Base-by-base conservation (phyloP, 2,329 filamentous ascomycete species). In the Phaeosphaeriaceae sp. region DNA sequence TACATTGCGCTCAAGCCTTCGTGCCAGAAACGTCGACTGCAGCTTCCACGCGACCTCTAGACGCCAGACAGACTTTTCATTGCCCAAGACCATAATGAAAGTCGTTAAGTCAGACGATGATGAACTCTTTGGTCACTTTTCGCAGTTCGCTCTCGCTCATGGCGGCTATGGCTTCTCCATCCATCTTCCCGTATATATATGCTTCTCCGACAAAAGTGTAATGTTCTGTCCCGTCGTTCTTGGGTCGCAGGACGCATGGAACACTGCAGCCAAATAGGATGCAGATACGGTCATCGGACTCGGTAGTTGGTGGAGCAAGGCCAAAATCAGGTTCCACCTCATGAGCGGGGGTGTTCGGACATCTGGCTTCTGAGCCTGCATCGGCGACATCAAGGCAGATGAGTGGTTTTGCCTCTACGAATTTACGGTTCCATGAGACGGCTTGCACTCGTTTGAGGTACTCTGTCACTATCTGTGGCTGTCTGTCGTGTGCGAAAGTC, bases 101-200 rank as follows among this genome's bases (percentile, higher is more conserved):
- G n/a, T n/a, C n/a, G n/a, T n/a, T n/a, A n/a, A n/a, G n/a, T 30
- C 28, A 30, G 11, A 30, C 28, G 28, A 30, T 30, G 28, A 30
- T 30, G 28, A 30, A 30, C 11, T 30, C 28, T 30, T 30, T 30
- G 6, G 28, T 30, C 28, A 30, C 28, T 11, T 30, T 30, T 30
- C 28, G 28, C 28, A 30, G 28, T 30, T 30, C 28, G 28, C 28
- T 30, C 28, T 30, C 28, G 28, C 28, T 30, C 28, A 30, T 30
- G 28, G 28, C 28, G 28, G 28, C 28, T 30, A 49, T 44, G 21
- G 26, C 48, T 49, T 49, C 26, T 49, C 84, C 23, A 86, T 62
- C 60, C 60, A 62, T 62, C 35, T 43, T 62, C 1, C 60, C 60
- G 28, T 62, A 49, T 22, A 62, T 48, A 49, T 56, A 62, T 1